Percentiles rank a stretch among this genome's conserved stretches.
Conservation (phyloP, 805 yeast genomes). For the Pichia eremophila region DNA sequence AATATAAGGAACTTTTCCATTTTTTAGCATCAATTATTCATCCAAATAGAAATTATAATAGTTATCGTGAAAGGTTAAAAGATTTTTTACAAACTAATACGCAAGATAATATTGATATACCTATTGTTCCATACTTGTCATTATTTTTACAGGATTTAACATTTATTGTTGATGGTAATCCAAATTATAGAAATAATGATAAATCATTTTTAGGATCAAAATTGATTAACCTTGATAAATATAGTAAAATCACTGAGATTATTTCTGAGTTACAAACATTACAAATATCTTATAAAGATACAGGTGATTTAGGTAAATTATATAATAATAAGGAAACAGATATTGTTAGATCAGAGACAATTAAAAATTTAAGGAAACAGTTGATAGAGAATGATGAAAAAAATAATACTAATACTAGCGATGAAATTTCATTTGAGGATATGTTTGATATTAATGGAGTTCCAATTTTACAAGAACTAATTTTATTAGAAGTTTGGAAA, state of each 20-base stretch:
- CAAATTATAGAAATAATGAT: constrained; percentile 50
- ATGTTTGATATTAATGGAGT: constrained; percentile 31
- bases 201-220: constrained; percentile 43
- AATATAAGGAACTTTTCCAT: constrained; percentile 52
- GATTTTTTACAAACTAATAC: constrained; percentile 42
- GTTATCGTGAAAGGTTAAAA: constrained; percentile 55
- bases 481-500: constrained; percentile 62
- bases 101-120: constrained; percentile 36
- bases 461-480: constrained; percentile 45
- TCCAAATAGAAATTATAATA: constrained; percentile 64
- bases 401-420: no score
- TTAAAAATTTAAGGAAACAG: constrained; percentile 18
- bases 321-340: constrained; percentile 20
- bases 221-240: constrained; percentile 66
- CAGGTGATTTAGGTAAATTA: constrained; percentile 22
- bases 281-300: constrained; percentile 48
- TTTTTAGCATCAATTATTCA: constrained; percentile 61
- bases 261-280: constrained; percentile 59
- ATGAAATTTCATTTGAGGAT: constrained; percentile 19
- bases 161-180: constrained; percentile 75
- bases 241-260: constrained; percentile 54
- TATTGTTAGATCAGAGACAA: constrained; percentile 22
- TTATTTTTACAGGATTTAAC: constrained; percentile 71
- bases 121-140: constrained; percentile 69
- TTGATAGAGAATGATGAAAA: constrained; percentile 7